Percentiles rank a stretch among this genome's conserved stretches.
Conservation (phyloP, 1,284 basidiomycete species). For the Stygiomarasmius scandens region DNA sequence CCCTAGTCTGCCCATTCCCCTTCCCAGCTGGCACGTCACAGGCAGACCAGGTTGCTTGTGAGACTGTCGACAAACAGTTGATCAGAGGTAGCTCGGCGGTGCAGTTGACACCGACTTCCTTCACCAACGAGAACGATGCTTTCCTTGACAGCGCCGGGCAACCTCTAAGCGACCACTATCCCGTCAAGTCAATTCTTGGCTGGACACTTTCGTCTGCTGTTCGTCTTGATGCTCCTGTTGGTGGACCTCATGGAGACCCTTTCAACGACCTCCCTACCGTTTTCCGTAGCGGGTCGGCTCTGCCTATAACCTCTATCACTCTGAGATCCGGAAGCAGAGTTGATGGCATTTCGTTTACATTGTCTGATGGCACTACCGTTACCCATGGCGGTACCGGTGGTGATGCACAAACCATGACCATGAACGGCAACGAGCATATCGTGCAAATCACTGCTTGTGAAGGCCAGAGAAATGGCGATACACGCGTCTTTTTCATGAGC, state of each 20-base stretch:
- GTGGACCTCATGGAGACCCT: conserved; percentile 36
- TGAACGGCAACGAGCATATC: conserved; percentile 29
- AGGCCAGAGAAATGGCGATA: conserved; percentile 27
- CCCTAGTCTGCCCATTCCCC: conserved; percentile 34
- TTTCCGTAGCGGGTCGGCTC: conserved; percentile 21
- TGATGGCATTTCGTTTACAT: conserved; percentile 33
- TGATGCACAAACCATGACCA: conserved; percentile 28
- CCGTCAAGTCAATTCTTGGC: conserved; percentile 29
- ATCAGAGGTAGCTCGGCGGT: conserved; percentile 28
- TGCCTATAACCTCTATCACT: conserved; percentile 33
- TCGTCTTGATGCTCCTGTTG: conserved; percentile 33
- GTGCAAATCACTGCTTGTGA: conserved; percentile 30
- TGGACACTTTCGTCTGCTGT: conserved; percentile 35
- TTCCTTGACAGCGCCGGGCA: conserved; percentile 33
- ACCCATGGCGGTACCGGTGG: conserved; percentile 41
- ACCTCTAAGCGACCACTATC: conserved; percentile 40
- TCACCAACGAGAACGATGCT: conserved; percentile 33
- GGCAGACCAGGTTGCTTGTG: conserved; percentile 32
- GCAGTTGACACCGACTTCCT: conserved; percentile 27
- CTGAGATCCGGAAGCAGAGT: conserved; percentile 34
- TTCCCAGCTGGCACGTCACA: conserved; percentile 33
- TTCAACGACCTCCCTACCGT: conserved; percentile 34
- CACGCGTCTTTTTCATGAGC: conserved; percentile 35
- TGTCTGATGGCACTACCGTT: conserved; percentile 23
- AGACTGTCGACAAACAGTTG: conserved; percentile 42